phyloP scores from a whole-genome alignment of 768 basidiomycete species.

The Xanthoconium stramineum region DNA sequence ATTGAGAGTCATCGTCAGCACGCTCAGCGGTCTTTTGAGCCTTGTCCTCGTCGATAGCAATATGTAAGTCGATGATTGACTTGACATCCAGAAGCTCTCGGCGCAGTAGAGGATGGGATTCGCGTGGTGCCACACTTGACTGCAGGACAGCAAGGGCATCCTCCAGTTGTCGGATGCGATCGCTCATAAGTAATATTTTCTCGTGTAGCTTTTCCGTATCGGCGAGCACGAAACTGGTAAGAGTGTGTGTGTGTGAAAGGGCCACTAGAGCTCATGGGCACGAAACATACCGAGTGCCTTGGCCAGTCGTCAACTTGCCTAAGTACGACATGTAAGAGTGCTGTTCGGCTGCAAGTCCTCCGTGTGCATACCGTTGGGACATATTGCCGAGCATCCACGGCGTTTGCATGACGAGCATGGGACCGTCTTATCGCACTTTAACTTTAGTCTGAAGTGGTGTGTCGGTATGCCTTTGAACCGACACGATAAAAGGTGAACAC shows the following conservation, averaged over 20 bases:
- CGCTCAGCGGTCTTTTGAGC: slow-evolving; percentile 26
- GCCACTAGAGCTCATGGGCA: not conserved
- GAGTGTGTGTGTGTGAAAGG: not conserved
- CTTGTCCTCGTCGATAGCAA: slow-evolving; percentile 46
- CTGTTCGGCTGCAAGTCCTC: not conserved
- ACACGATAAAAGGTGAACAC: slow-evolving; percentile 11
- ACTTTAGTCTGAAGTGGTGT: slow-evolving; percentile 47
- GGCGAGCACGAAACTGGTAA: slow-evolving; percentile 60
- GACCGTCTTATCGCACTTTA: slow-evolving; percentile 74
- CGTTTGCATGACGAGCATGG: slow-evolving; percentile 60
- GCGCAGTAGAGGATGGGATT: slow-evolving; percentile 57
- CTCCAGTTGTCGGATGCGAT: slow-evolving; percentile 69
- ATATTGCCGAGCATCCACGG: slow-evolving; percentile 73
- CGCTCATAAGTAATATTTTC: slow-evolving; percentile 65
- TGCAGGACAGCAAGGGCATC: slow-evolving; percentile 62
- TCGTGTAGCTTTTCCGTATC: slow-evolving; percentile 68
- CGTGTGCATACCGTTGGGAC: slow-evolving; percentile 52
- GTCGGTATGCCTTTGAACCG: not conserved
- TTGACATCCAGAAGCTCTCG: slow-evolving; percentile 64
- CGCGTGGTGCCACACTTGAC: slow-evolving; percentile 39
- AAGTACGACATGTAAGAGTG: not conserved
- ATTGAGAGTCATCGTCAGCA: slow-evolving; percentile 42
- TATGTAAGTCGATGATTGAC: slow-evolving; percentile 65
- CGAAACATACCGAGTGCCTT: slow-evolving; percentile 62
- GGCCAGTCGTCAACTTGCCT: slow-evolving; percentile 70